Percentiles rank a stretch among this genome's conserved stretches.
These are phyloP conservation scores for Meyerozyma carpophila DNA, from an alignment of 1,139 yeast genomes.

Conservation along the genomic window DNA sequence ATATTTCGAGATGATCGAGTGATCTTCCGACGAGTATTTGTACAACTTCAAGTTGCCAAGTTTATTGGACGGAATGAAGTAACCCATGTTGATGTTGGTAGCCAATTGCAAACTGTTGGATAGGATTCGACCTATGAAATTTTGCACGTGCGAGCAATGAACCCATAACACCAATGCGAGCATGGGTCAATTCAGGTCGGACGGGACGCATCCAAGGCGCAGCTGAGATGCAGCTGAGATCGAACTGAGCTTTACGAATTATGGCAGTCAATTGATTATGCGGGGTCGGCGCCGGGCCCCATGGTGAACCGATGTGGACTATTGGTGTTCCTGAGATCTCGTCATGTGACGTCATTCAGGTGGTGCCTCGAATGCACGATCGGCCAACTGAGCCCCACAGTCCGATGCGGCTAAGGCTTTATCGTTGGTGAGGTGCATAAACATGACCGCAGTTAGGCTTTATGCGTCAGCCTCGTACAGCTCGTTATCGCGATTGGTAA, in stretches of 20 bases:
- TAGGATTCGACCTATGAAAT: background rate
- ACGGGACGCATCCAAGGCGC: background rate
- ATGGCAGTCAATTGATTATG: background rate
- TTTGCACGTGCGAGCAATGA: background rate
- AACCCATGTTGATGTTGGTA: constrained; percentile 54
- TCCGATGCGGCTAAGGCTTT: background rate
- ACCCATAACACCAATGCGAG: background rate
- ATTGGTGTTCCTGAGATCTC: too few species aligned
- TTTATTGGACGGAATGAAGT: constrained; percentile 58
- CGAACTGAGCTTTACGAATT: too few species aligned
- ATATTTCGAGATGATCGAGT: constrained; percentile 69
- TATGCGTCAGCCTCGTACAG: background rate
- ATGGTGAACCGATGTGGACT: too few species aligned
- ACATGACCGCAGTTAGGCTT: background rate
- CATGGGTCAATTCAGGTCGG: background rate
- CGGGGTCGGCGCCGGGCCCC: too few species aligned
- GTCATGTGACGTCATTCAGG: background rate
- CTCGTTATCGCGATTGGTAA: too few species aligned
- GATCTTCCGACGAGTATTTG: constrained; percentile 75
- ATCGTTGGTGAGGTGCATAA: background rate
- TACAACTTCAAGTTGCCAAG: constrained; percentile 61
- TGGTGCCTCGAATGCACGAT: background rate
- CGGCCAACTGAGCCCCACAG: background rate
- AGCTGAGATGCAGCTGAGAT: background rate
- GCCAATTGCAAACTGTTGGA: background rate